Conservation (phyloP, 805 yeast genomes). For the Saturnispora bothae region DNA sequence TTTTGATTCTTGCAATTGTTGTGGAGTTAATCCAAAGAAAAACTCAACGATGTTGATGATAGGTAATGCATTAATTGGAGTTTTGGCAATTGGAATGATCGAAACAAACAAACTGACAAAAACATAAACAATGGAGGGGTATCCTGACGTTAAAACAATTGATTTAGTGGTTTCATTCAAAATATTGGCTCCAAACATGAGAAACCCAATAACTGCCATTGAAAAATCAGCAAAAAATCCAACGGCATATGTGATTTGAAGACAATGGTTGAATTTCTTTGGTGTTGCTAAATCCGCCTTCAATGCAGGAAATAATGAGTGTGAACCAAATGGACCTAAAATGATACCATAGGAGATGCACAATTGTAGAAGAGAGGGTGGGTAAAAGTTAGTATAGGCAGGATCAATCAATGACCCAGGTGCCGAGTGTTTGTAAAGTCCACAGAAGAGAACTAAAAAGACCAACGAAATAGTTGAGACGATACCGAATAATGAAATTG, state of each 20-base stretch:
- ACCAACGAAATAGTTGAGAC: constrained; percentile 43
- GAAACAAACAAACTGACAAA: constrained; percentile 62
- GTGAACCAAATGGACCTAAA: constrained; percentile 78
- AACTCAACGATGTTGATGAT: constrained; percentile 68
- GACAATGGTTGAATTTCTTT: constrained; percentile 40
- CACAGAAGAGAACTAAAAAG: constrained; percentile 36
- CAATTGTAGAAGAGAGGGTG: constrained; percentile 27
- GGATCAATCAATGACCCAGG: constrained; percentile 49
- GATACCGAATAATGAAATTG: constrained; percentile 47
- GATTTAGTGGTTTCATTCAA: constrained; percentile 72
- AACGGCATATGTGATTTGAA: constrained; percentile 44
- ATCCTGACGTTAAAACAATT: constrained; percentile 53
- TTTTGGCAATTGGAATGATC: constrained; percentile 73
- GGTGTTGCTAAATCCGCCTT: constrained; percentile 71
- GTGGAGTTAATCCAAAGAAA: constrained; percentile 23
- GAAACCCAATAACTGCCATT: constrained; percentile 56
- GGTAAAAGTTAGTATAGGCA: constrained; percentile 36
- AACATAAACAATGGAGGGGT: constrained; percentile 49
- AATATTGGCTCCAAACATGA: constrained; percentile 70
- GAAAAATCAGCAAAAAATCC: constrained; percentile 49
- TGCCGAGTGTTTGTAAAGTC: constrained; percentile 29
- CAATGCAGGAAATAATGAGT: constrained; percentile 71
- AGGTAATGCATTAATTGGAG: constrained; percentile 81
- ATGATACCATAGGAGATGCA: constrained; percentile 50
- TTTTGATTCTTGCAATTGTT: constrained; percentile 16